Evolutionary conservation across 208 protist species (phyloP).

Genomic region (Leishmania martiniquensis): DNA sequence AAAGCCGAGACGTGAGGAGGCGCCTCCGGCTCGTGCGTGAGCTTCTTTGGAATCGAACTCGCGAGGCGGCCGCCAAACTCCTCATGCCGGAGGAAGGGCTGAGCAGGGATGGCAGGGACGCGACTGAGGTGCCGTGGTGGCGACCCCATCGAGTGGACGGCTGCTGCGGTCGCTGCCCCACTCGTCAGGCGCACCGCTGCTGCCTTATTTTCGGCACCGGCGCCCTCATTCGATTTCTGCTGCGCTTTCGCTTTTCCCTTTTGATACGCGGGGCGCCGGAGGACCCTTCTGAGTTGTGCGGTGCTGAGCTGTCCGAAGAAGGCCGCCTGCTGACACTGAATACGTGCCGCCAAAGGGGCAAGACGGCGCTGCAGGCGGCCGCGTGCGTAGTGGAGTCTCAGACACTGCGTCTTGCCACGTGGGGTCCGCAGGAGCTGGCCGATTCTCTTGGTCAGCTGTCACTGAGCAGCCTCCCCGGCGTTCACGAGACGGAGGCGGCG

Average conservation of each 20-base stretch:
- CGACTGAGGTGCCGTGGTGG: constrained; percentile 17
- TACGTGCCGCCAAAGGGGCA: constrained; percentile 16
- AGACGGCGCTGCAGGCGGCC: constrained; percentile 17
- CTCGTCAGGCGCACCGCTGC: constrained; percentile 29
- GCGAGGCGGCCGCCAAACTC: neutral
- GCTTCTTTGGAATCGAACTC: constrained; percentile 71
- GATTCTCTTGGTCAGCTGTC: constrained; percentile 18
- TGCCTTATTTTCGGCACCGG: constrained; percentile 56
- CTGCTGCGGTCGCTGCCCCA: constrained; percentile 43
- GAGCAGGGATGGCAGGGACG: neutral
- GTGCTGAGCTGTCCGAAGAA: constrained; percentile 23
- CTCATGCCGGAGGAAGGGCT: neutral
- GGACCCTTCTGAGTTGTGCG: constrained; percentile 15
- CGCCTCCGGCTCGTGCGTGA: constrained; percentile 71
- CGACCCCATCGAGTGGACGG: constrained; percentile 33
- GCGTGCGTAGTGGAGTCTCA: constrained; percentile 23
- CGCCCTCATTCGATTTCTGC: constrained; percentile 56
- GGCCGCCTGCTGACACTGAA: constrained; percentile 24
- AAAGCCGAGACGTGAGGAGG: constrained; percentile 21
- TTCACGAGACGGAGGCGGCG: neutral
- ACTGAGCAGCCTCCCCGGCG: constrained; percentile 5
- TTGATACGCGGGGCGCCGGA: constrained; percentile 52
- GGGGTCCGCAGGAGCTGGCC: constrained; percentile 25
- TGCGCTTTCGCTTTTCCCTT: constrained; percentile 53
- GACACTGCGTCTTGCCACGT: constrained; percentile 25